A percentile compares a stretch with the other conserved stretches of the same genome.
Conservation (phyloP, 306 rosid species). For the Dryas drummondii region DNA sequence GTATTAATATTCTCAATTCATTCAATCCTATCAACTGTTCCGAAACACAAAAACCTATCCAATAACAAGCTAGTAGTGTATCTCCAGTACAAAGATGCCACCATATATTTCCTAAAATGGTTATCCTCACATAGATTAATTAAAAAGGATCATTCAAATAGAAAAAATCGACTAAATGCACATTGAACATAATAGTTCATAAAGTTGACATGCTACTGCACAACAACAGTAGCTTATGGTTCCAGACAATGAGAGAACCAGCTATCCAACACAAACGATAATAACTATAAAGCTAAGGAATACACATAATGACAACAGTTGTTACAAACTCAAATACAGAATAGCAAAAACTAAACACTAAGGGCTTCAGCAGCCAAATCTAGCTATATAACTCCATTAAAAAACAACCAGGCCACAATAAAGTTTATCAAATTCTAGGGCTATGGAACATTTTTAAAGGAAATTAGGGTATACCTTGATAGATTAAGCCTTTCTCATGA, state of each 20-base stretch:
- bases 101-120: background rate
- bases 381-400: background rate
- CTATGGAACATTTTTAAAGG: conserved; percentile 1
- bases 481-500: conserved; percentile 91
- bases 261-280: background rate
- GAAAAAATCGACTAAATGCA: background rate
- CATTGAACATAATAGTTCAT: background rate
- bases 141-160: background rate
- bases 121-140: background rate
- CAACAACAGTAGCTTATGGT: background rate
- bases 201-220: background rate
- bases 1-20: background rate
- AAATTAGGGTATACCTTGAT: conserved; percentile 68
- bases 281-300: background rate
- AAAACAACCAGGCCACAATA: conserved; percentile 5
- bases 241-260: background rate
- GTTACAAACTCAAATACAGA: background rate
- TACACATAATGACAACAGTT: background rate
- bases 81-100: background rate
- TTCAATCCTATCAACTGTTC: background rate
- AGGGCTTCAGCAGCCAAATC: conserved; percentile 6
- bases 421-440: background rate
- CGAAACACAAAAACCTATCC: background rate
- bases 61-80: background rate
- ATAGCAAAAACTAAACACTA: background rate